Evolutionary conservation across 2,329 filamentous ascomycete genomes (phyloP), one percentile per base, ranked within the genome.

Genomic region (Sporothrix sp.): DNA sequence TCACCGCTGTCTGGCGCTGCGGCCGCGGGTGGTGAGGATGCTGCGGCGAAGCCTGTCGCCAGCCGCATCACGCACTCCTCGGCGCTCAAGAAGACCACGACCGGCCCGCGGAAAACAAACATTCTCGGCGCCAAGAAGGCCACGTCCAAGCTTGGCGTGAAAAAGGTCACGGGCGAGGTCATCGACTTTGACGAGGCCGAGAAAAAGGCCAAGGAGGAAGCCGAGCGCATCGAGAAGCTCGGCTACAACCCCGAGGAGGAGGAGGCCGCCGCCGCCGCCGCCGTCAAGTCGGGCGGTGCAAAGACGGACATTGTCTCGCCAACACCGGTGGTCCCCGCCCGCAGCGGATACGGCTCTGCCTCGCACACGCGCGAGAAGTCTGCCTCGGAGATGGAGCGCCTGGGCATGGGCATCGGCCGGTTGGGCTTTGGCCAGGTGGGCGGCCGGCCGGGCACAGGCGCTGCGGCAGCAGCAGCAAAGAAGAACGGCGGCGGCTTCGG

Each of bases 101-200:
- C 77, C 10, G 83, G 78, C 37, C 78, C 87, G 28, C 85, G 86
- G 68, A 95, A 94, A 71, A 73, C 82, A 50, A 93, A 86, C 60
- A 82, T 96, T n/a, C 76, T 94, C 21, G 85, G 86, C 53, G 85
- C 84, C 28, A 93, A 91, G 73, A 93, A 90, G 73, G 75, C 74
- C 7, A 73, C 75, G 21, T 45, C 52, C 7, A 95, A 94, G 71
- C 76, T 97, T 10, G 93, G 91, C 32, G 91, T 83, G 25, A 97
- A 97, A 79, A 97, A 97, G 74, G 79, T 95, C 30, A 79, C 76
- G 3, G 77, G 74, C 40, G 85, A 90, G 58, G 71, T 82, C 11
- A 90, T 98, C 56, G 91, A 98, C 70, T 98, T 98, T 62, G 93
- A 98, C 57, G 93, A 91, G 66, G 93, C 90, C 3, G 93, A 98